phyloP scores from a whole-genome alignment of 2,329 filamentous ascomycete species.

The Penicillium sp. region DNA sequence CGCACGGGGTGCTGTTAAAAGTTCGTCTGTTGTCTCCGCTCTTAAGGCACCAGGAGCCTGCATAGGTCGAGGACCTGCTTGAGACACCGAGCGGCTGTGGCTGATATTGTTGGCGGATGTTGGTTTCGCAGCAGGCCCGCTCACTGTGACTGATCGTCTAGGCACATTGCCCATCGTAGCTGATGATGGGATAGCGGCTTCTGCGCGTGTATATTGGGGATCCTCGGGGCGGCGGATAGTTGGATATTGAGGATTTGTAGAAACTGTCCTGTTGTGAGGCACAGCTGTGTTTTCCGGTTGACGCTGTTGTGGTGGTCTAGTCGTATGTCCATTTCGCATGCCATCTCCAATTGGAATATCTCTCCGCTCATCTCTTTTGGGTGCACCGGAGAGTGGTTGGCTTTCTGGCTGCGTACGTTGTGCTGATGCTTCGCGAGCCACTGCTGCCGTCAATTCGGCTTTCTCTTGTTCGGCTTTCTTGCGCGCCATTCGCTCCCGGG shows the following conservation, averaged over 20 bases:
- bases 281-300: slow-evolving; percentile 14
- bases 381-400: slow-evolving; percentile 2
- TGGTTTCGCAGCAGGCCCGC: slow-evolving; percentile 16
- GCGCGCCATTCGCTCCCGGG: slow-evolving; percentile 56
- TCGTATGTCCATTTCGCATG: neutral
- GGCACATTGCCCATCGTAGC: slow-evolving; percentile 25
- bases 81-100: slow-evolving; percentile 20
- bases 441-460: slow-evolving; percentile 7
- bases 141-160: slow-evolving; percentile 30
- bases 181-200: slow-evolving; percentile 10
- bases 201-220: slow-evolving; percentile 23
- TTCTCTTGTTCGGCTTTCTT: slow-evolving; percentile 28
- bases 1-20: slow-evolving; percentile 18
- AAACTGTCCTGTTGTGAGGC: slow-evolving; percentile 19
- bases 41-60: neutral
- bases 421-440: slow-evolving; percentile 4
- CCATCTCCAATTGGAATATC: neutral
- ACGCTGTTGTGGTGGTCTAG: slow-evolving; percentile 9
- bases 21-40: slow-evolving; percentile 16
- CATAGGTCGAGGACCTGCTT: slow-evolving; percentile 7
- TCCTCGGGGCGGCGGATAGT: slow-evolving; percentile 19
- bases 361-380: slow-evolving; percentile 4
- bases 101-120: neutral
- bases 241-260: slow-evolving; percentile 24
- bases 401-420: slow-evolving; percentile 13